Base-by-base conservation (phyloP, 345 rosid genomes). In the Citrus australasica region DNA sequence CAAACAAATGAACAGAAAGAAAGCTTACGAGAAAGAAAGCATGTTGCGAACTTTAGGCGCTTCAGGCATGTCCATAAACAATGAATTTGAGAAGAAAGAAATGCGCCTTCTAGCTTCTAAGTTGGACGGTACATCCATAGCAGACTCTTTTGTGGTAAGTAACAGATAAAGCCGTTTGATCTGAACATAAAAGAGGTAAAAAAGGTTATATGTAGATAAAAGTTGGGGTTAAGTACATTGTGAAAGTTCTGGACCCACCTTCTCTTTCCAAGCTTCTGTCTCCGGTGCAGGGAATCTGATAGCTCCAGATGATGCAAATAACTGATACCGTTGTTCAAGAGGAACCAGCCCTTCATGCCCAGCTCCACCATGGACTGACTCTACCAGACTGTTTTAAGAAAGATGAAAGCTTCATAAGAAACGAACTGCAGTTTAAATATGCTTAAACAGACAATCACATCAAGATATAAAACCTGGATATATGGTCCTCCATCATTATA, bases 11-110 rank as follows among this genome's bases (percentile, higher is more conserved):
- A 73, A 73, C 59, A 25, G 24, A 13, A 13, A 83, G 74, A 78
- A 83, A 78, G 55, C 98, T 90, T 92, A 97, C 99, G 99, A 94
- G 89, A 97, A 97, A 55, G 98, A 91, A 85, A 97, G 94, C 99
- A 97, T 94, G 74, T 97, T 92, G 88, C 98, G 98, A 82, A 97
- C 99, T 94, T 93, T 93, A 69, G 99, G 99, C 19, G 99, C 97
- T 37, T 48, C 11, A 67, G 99, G 99, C 99, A 97, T 97, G 62
- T 88, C 96, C 99, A 97, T 97, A 82, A 94, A 97, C 85, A 97
- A 87, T 6, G 98, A 97, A 88, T 97, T 97, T 60, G 99, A 94
- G 86, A 97, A 97, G 90, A 92, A 97, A 81, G 99, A 93, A 25
- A 97, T 94, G 46, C 98, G 90, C 84, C 99, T 93, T 88, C 98